These are phyloP conservation scores for Fusarium euwallaceae DNA, from an alignment of 2,329 filamentous ascomycete species.

Conservation along the genomic window DNA sequence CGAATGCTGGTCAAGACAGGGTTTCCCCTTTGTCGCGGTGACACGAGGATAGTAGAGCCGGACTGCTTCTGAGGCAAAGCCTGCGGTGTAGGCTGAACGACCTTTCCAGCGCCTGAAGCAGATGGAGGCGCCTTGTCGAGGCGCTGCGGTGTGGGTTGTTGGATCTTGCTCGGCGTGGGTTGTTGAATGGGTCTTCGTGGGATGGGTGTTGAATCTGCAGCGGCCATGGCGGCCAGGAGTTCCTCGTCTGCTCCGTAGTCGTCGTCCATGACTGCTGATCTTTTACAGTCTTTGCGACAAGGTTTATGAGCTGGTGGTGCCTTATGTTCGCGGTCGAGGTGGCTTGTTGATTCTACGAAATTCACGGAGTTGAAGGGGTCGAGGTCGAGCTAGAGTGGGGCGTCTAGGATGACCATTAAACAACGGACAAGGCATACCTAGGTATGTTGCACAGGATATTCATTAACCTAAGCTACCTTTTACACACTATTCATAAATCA, in stretches of 20 bases:
- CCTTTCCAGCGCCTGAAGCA: slow-evolving; percentile 61
- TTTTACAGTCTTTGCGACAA: neutral
- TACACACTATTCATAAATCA: neutral
- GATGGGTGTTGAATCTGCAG: slow-evolving; percentile 55
- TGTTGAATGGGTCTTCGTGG: slow-evolving; percentile 52
- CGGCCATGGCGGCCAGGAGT: slow-evolving; percentile 68
- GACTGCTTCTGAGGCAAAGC: slow-evolving; percentile 75
- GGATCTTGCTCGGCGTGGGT: slow-evolving; percentile 58
- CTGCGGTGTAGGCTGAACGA: slow-evolving; percentile 91
- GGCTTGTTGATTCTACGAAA: slow-evolving; percentile 10
- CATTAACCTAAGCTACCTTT: neutral
- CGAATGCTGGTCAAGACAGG: slow-evolving; percentile 88
- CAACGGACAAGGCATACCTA: neutral
- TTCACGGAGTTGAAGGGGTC: slow-evolving; percentile 26
- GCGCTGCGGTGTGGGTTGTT: slow-evolving; percentile 67
- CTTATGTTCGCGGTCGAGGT: neutral
- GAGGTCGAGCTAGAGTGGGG: slow-evolving; percentile 30
- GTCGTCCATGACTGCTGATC: slow-evolving; percentile 58
- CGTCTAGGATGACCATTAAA: neutral
- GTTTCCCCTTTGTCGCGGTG: slow-evolving; percentile 93
- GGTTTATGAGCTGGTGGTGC: neutral
- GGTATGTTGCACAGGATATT: neutral
- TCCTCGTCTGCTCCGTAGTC: slow-evolving; percentile 71
- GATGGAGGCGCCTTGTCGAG: slow-evolving; percentile 65
- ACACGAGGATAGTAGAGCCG: slow-evolving; percentile 88